Evolutionary conservation across 768 basidiomycete species (phyloP).

Genomic region (Pluteus cervinus): DNA sequence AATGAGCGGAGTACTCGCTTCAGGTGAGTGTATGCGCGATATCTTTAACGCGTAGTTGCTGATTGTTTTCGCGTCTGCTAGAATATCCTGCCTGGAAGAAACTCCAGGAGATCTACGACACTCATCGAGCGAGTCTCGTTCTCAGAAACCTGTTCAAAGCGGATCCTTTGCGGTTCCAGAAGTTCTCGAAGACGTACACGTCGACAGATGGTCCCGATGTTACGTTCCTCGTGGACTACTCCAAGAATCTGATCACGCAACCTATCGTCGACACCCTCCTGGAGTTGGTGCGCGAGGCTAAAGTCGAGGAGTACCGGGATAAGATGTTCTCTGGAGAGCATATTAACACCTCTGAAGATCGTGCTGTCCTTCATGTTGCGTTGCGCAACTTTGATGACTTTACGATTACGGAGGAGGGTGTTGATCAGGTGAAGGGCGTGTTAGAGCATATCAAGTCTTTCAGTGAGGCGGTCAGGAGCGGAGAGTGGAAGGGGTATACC

Average conservation of each 20-base stretch:
- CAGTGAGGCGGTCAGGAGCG: constrained; percentile 75
- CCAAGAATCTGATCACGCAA: constrained; percentile 91
- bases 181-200: constrained; percentile 75
- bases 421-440: constrained; percentile 75
- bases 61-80: constrained; percentile 30
- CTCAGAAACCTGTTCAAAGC: constrained; percentile 90
- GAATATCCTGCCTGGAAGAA: constrained; percentile 90
- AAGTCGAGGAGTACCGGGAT: constrained; percentile 79
- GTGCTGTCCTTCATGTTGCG: constrained; percentile 93
- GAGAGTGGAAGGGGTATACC: constrained; percentile 95
- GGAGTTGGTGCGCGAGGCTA: constrained; percentile 77
- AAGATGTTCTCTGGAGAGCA: constrained; percentile 95
- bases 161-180: constrained; percentile 82
- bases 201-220: constrained; percentile 60
- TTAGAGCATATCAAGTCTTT: constrained; percentile 91
- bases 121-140: constrained; percentile 64
- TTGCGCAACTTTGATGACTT: constrained; percentile 77
- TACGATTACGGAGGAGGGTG: constrained; percentile 75
- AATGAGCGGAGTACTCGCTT: constrained; percentile 64
- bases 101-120: constrained; percentile 78
- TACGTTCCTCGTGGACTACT: constrained; percentile 91
- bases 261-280: constrained; percentile 77
- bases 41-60: constrained; percentile 2
- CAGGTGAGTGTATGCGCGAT: constrained; percentile 29
- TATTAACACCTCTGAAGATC: constrained; percentile 98